These are phyloP conservation scores for Copromyces sp. DNA, from an alignment of 495 filamentous ascomycete species.

Conservation along the genomic window DNA sequence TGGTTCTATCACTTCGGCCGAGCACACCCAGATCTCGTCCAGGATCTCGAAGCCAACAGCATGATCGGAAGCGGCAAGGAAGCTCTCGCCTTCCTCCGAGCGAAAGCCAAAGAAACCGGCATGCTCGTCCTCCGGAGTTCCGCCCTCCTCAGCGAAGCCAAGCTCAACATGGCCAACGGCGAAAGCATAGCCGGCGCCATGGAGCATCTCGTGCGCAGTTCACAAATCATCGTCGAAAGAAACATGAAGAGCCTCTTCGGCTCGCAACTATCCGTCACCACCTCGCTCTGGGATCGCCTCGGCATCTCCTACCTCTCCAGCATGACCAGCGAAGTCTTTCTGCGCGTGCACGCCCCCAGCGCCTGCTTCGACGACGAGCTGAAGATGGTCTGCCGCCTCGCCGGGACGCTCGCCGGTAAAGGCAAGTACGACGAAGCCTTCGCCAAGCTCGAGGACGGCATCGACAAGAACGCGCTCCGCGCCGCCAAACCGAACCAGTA, in stretches of 20 bases:
- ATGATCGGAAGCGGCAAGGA: slow-evolving; percentile 74
- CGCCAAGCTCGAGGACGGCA: slow-evolving; percentile 47
- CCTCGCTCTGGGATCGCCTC: slow-evolving; percentile 66
- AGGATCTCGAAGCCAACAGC: slow-evolving; percentile 56
- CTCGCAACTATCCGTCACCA: slow-evolving; percentile 58
- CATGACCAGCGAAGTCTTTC: slow-evolving; percentile 63
- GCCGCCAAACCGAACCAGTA: slow-evolving; percentile 71
- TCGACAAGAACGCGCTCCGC: slow-evolving; percentile 56
- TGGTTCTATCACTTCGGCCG: slow-evolving; percentile 96
- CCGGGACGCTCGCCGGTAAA: slow-evolving; percentile 33
- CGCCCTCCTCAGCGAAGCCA: slow-evolving; percentile 77
- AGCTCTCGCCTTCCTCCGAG: slow-evolving; percentile 71
- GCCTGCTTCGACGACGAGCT: slow-evolving; percentile 70
- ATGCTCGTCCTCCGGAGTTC: slow-evolving; percentile 84
- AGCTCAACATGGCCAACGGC: slow-evolving; percentile 61
- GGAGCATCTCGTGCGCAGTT: slow-evolving; percentile 70
- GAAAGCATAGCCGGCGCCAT: slow-evolving; percentile 69
- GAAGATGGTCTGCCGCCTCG: slow-evolving; percentile 42
- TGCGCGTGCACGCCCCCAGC: slow-evolving; percentile 55
- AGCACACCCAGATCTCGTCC: slow-evolving; percentile 68
- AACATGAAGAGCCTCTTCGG: slow-evolving; percentile 64
- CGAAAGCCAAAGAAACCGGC: slow-evolving; percentile 77
- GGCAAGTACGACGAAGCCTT: slow-evolving; percentile 68
- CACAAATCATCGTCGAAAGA: slow-evolving; percentile 69
- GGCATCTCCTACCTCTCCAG: slow-evolving; percentile 57